Evolutionary conservation across 768 basidiomycete genomes (phyloP), one percentile per base, ranked within the genome.

Genomic region (Pleurotus djamor): DNA sequence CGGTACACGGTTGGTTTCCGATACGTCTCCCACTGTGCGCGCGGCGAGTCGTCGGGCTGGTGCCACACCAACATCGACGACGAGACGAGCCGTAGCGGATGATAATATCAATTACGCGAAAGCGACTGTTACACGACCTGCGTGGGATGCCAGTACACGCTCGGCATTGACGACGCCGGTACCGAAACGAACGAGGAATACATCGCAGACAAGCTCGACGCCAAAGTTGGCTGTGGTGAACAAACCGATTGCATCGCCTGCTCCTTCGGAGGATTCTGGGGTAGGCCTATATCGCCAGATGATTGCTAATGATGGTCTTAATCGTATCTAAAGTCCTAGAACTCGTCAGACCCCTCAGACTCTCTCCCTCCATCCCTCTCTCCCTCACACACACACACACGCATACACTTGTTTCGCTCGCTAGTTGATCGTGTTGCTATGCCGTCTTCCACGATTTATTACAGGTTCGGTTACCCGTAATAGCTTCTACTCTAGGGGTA

Each of bases 271-370:
- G 66, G 92, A 93, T 70, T 94, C 92, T 54, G 90, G 89, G 63
- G 89, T 94, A 63, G 91, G 88, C 64, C 72, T 94, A 69, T 91
- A 92, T 76, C 87, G 89, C 61, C 88, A 91, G 72, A 84, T 93
- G 71, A 79, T 92, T 67, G 86, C 85, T 54, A 83, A 90, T 63
- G 88, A 92, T 67, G 86, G 87, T 61, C 75, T 92, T 70, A 82
- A 81, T 65, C 72, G 73, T 66, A 51, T 69, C 67, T 76, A 65
- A 76, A 71, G 63, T 64, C 63, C 55, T 67, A 67, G 66, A 57
- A 61, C 60, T 62, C 57, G 21, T 28, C 21, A 28, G 21, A 28
- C 48, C 48, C 9, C 33, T 41, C 44, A 44, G 44, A 56, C 60
- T 62, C n/a, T n/a, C n/a, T n/a, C n/a, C n/a, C 68, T 52, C 57